phyloP scores from a whole-genome alignment of 257 asterid genomes.

The Osmanthus fragrans region DNA sequence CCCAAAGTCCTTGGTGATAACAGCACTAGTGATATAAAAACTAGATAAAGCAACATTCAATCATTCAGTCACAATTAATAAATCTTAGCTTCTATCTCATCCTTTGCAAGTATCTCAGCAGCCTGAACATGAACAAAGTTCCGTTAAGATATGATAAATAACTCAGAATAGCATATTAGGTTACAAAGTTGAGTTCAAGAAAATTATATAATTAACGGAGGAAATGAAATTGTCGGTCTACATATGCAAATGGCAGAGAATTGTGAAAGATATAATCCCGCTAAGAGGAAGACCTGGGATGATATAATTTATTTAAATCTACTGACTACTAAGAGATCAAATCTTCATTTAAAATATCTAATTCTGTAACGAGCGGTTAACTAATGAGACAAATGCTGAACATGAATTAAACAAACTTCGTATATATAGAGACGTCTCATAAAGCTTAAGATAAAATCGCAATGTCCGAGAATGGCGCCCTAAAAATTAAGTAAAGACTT shows the following conservation, averaged over 20 bases:
- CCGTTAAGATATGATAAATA: background rate
- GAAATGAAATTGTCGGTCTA: background rate
- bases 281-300: background rate
- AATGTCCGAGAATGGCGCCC: background rate
- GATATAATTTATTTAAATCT: background rate
- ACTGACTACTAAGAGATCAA: background rate
- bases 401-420: background rate
- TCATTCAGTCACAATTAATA: conserved; percentile 1
- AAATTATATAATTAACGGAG: background rate
- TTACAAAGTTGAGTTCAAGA: background rate
- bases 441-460: background rate
- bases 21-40: background rate
- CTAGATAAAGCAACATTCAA: background rate
- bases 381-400: background rate
- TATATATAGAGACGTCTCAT: background rate
- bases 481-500: background rate
- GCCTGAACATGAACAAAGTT: conserved; percentile 33
- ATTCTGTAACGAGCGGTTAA: background rate
- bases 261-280: background rate
- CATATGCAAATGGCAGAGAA: too few species aligned
- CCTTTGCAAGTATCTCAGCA: conserved; percentile 60
- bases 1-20: background rate
- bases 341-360: background rate
- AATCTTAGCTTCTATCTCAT: conserved; percentile 66
- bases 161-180: background rate